A percentile compares a stretch with the other conserved stretches of the same genome.
These are phyloP conservation scores for Santalum album DNA, from an alignment of 164 flowering plant species.

Conservation along the genomic window DNA sequence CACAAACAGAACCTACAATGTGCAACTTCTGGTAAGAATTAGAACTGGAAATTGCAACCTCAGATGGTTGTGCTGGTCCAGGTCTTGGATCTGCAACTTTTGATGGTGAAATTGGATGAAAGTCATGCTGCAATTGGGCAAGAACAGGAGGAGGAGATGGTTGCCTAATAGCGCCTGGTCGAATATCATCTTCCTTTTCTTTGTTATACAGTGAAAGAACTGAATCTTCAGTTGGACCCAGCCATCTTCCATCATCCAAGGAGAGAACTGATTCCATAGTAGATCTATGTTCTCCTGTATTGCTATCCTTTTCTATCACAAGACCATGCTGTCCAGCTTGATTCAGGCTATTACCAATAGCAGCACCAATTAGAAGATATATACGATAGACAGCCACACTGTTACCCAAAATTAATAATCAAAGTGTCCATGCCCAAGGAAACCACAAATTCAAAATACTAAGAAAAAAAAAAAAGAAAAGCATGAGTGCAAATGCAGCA, in stretches of 20 bases:
- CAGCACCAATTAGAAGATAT: constrained; percentile 3
- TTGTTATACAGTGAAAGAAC: constrained; percentile 14
- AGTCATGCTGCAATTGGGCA: constrained; percentile 58
- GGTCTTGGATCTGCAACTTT: constrained; percentile 98
- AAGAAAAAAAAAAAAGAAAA: not conserved
- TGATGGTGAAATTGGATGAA: constrained; percentile 61
- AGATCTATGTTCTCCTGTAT: constrained; percentile 29
- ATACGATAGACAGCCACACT: too few relatives aligned
- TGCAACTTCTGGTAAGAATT: constrained; percentile 69
- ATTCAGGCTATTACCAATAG: constrained; percentile 38
- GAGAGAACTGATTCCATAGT: constrained; percentile 78
- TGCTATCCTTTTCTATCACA: constrained; percentile 29
- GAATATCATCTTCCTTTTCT: constrained; percentile 30
- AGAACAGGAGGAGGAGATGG: constrained; percentile 93
- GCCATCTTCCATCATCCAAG: constrained; percentile 90
- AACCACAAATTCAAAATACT: not conserved
- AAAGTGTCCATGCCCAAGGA: not conserved
- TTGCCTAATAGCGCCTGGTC: constrained; percentile 47
- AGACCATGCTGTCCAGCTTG: constrained; percentile 38
- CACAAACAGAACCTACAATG: constrained; percentile 40
- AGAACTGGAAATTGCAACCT: constrained; percentile 32
- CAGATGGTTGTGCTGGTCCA: constrained; percentile 57
- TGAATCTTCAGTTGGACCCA: constrained; percentile 30
- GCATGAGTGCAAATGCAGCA: too few relatives aligned
- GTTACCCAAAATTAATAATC: not conserved